Conservation (phyloP, 345 rosid species). For the Eucalyptus microcorys region DNA sequence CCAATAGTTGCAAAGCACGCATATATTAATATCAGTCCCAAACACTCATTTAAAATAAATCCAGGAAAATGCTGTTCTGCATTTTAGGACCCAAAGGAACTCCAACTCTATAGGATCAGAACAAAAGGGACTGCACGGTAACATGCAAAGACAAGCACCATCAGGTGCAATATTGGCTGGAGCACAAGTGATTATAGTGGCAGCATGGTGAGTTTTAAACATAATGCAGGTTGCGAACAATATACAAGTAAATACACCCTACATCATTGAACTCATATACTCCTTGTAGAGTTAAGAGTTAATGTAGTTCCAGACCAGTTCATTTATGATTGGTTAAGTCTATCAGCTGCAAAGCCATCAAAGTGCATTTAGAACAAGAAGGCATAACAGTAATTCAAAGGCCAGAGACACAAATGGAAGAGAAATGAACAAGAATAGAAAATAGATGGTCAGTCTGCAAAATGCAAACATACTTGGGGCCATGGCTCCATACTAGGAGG, state of each 20-base stretch:
- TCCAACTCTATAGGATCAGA: not conserved
- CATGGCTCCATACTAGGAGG: slow-evolving; percentile 42
- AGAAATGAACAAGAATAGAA: not conserved
- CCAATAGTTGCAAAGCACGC: not conserved
- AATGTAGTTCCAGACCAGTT: not conserved
- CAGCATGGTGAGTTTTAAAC: not conserved
- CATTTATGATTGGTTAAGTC: not conserved
- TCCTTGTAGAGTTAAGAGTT: not conserved
- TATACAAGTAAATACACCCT: not conserved
- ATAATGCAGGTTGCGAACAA: not conserved
- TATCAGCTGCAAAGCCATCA: not conserved
- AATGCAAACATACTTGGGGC: slow-evolving; percentile 50
- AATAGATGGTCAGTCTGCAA: not conserved
- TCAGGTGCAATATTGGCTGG: not conserved
- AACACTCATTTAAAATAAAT: not conserved
- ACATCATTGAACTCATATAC: not conserved
- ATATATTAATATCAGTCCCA: not conserved
- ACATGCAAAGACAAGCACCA: not conserved
- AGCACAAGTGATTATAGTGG: not conserved
- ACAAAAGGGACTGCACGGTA: not conserved
- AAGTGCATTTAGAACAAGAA: not conserved
- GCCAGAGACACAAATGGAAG: not conserved
- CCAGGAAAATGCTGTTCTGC: not conserved
- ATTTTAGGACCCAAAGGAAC: not conserved
- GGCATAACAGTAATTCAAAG: not conserved